A percentile compares a stretch with the other conserved stretches of the same genome.
phyloP scores from a whole-genome alignment of 805 yeast species.

The Starmerella gropengiesseri region DNA sequence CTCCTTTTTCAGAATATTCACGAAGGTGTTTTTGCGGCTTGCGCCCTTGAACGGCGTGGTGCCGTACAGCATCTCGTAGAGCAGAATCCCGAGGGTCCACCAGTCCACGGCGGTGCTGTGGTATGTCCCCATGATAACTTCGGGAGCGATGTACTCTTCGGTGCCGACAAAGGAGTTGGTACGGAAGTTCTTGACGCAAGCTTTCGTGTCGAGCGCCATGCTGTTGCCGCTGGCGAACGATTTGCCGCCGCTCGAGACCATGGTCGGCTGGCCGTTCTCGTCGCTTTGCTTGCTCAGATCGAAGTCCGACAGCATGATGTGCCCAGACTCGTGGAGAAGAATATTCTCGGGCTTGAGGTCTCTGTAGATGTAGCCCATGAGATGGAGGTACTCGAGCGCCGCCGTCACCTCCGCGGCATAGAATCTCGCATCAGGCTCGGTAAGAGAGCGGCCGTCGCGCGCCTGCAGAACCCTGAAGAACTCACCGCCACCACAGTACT shows the following conservation, averaged over 20 bases:
- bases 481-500: constrained; percentile 98
- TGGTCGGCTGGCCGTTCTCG: constrained; percentile 63
- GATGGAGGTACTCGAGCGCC: constrained; percentile 86
- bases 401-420: constrained; percentile 97
- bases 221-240: constrained; percentile 26
- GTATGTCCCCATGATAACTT: constrained; percentile 92
- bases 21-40: constrained; percentile 78
- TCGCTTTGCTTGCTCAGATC: constrained; percentile 86
- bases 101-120: constrained; percentile 98
- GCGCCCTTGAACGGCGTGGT: constrained; percentile 94
- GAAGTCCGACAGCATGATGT: constrained; percentile 93
- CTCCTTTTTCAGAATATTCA: constrained; percentile 74
- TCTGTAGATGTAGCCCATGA: constrained; percentile 94
- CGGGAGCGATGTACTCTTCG: constrained; percentile 97
- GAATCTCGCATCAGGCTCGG: constrained; percentile 81
- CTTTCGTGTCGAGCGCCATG: constrained; percentile 80
- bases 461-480: constrained; percentile 94
- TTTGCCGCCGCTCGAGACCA: constrained; percentile 35
- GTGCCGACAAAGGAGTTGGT: constrained; percentile 98
- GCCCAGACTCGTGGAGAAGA: constrained; percentile 89
- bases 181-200: constrained; percentile 89
- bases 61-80: constrained; percentile 91
- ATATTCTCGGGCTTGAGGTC: constrained; percentile 96
- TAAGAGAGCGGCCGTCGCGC: constrained; percentile 69
- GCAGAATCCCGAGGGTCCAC: constrained; percentile 96